A percentile compares a stretch with the other conserved stretches of the same genome.
Evolutionary conservation across 148 eudicot genomes (phyloP).

Genomic region (Rhododendron vialii): DNA sequence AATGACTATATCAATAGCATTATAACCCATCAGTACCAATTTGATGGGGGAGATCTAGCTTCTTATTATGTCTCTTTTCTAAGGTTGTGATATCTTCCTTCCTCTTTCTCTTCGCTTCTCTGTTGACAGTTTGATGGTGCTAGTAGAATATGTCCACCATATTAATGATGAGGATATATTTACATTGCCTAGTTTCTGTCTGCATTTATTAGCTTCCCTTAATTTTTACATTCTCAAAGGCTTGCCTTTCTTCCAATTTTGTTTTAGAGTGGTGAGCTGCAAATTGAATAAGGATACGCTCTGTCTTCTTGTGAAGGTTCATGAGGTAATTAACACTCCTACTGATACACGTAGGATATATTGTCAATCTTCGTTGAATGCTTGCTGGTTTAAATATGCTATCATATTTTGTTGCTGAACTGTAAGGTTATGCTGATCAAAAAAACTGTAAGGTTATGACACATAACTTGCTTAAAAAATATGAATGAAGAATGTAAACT

Average conservation of each 20-base stretch:
- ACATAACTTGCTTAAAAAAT: neutral
- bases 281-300: constrained; percentile 45
- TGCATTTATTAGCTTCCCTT: neutral
- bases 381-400: neutral
- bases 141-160: neutral
- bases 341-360: neutral
- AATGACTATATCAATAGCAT: constrained; percentile 49
- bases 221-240: neutral
- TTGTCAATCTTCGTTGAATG: neutral
- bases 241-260: constrained; percentile 6
- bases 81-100: constrained; percentile 28
- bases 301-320: constrained; percentile 56
- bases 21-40: constrained; percentile 42
- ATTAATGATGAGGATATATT: neutral
- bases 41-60: constrained; percentile 45
- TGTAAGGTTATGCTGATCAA: neutral
- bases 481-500: neutral
- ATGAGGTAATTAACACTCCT: constrained; percentile 33
- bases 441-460: neutral
- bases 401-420: neutral
- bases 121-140: neutral
- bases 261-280: constrained; percentile 43
- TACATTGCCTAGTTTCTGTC: neutral
- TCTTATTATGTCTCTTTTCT: constrained; percentile 50
- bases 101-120: constrained; percentile 10